Base-by-base conservation (phyloP, 805 yeast genomes). In the Komagataella pastoris region DNA sequence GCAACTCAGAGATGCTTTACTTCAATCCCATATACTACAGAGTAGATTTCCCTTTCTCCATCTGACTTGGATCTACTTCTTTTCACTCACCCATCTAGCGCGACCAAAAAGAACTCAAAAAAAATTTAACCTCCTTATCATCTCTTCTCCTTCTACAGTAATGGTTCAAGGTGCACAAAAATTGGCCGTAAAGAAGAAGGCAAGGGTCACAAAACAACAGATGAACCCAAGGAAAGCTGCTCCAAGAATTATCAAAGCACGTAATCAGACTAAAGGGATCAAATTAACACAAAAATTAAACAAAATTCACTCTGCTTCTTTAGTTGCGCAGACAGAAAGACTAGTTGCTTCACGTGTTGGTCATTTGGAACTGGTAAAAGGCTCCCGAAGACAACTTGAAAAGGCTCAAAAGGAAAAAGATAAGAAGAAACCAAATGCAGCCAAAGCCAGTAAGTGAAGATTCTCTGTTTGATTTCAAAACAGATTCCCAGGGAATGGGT, bases 281-380 rank as follows among this genome's bases (percentile, higher is more conserved):
- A 63, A 60, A 48, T 56, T 57, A 46, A 69, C 81, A 55, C 73
- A 75, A 53, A 79, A 79, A 58, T 68, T 85, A 53, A 70, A 75
- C 50, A 83, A 81, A 64, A 71, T 74, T 46, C 85, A 79, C 61
- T 65, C 72, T 45, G 75, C 79, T 3, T 77, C 73, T 58, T 79
- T 71, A 63, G 72, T 68, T 49, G 62, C 79, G 3, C 72, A 78
- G 46, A 91, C 98, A 3, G 99, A 91, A 68, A 88, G 80, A 68
- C 73, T 88, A 53, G 80, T 91, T 58, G 83, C 97, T 1, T 75
- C 95, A 52, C 77, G 91, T 64, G 97, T 91, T 6, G 99, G 99
- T 23, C 98, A 91, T 66, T 74, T 91, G 60, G 99, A 91, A 69
- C 65, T 91, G 45, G 71, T 91, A 56, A 89, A 87, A 66, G 99